Evolutionary conservation across 345 rosid genomes (phyloP).

Genomic region (Laguncularia racemosa): DNA sequence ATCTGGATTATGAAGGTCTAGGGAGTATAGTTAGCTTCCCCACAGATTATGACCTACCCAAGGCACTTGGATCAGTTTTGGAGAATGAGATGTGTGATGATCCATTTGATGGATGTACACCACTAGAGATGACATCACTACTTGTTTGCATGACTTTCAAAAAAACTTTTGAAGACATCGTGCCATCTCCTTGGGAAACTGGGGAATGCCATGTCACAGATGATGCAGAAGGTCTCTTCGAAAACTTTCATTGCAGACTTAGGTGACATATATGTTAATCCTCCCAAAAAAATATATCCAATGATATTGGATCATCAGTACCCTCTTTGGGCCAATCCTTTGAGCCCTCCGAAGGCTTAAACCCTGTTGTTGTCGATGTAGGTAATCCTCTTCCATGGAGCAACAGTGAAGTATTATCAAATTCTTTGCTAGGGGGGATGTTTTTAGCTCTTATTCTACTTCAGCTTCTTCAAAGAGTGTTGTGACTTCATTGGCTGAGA

Average conservation of each 20-base stretch:
- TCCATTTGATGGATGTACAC: conserved; percentile 14
- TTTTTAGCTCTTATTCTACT: conserved; percentile 6
- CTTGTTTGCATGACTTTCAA: conserved; percentile 4
- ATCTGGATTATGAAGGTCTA: background rate
- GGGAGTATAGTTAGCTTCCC: conserved; percentile 28
- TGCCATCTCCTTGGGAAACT: conserved; percentile 8
- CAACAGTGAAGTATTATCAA: conserved; percentile 8
- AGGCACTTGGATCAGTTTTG: conserved; percentile 32
- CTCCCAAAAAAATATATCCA: conserved; percentile 1
- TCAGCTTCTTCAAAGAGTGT: conserved; percentile 19
- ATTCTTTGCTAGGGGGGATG: background rate
- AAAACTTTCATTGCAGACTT: conserved; percentile 21
- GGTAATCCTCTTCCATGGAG: conserved; percentile 4
- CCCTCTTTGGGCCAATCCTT: background rate
- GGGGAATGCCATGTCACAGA: conserved; percentile 11
- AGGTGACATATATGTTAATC: background rate
- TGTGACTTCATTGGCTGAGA: conserved; percentile 11
- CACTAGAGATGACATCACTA: conserved; percentile 10
- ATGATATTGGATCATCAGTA: background rate
- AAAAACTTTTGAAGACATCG: conserved; percentile 13
- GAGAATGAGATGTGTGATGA: conserved; percentile 17
- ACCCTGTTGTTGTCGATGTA: conserved; percentile 13
- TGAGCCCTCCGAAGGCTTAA: no score
- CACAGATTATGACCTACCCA: conserved; percentile 30
- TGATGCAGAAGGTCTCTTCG: conserved; percentile 30